phyloP scores from a whole-genome alignment of 306 rosid species.

The Vigna mungo region DNA sequence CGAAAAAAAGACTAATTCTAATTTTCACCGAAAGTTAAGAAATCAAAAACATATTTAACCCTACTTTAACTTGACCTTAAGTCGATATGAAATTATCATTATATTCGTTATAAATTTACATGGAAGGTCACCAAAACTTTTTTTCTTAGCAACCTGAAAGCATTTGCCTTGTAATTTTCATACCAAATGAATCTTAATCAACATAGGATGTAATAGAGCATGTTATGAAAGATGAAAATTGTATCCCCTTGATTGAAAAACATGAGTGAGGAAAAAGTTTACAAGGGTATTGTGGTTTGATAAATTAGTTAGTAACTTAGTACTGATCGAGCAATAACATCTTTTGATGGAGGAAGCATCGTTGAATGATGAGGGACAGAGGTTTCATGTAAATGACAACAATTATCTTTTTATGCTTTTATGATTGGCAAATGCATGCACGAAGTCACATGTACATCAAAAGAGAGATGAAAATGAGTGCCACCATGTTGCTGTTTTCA shows the following conservation, averaged over 20 bases:
- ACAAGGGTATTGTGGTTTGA: background rate
- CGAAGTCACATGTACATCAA: slow-evolving; percentile 44
- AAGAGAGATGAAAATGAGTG: slow-evolving; percentile 42
- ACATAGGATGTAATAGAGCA: too few species aligned
- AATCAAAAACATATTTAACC: too few species aligned
- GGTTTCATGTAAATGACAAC: slow-evolving; percentile 9
- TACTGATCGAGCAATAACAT: slow-evolving; percentile 31
- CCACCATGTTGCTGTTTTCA: slow-evolving; percentile 41
- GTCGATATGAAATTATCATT: too few species aligned
- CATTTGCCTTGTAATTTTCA: too few species aligned
- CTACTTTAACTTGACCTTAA: too few species aligned
- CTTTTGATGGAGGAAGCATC: slow-evolving; percentile 43
- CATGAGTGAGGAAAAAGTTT: background rate
- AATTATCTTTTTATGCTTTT: slow-evolving; percentile 46
- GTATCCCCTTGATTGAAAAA: background rate
- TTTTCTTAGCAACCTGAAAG: too few species aligned
- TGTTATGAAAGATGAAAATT: too few species aligned
- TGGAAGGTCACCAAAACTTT: too few species aligned
- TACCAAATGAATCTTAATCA: too few species aligned
- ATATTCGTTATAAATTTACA: too few species aligned
- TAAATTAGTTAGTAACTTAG: slow-evolving; percentile 35
- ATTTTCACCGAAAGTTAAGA: too few species aligned
- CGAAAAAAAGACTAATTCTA: too few species aligned
- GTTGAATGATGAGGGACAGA: slow-evolving; percentile 39
- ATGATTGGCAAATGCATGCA: slow-evolving; percentile 44